phyloP scores from a whole-genome alignment of 176 grass and related monocot genomes.

The Typha latifolia region DNA sequence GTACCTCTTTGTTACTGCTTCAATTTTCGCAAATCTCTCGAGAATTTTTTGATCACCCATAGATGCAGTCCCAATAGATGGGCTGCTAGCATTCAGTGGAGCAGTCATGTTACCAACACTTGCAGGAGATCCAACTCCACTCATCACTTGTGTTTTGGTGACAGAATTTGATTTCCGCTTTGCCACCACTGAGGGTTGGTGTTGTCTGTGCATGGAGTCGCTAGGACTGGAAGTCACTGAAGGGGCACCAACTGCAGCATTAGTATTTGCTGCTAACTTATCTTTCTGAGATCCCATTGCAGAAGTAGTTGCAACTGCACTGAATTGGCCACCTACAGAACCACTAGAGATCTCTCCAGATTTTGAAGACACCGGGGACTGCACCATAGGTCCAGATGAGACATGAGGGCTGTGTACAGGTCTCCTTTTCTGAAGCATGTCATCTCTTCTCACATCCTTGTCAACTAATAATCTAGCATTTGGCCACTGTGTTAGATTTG shows the following conservation, averaged over 20 bases:
- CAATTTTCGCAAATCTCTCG: conserved; percentile 79
- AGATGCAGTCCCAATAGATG: conserved; percentile 62
- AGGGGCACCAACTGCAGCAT: conserved; percentile 46
- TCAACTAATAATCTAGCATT: conserved; percentile 39
- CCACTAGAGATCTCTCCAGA: conserved; percentile 90
- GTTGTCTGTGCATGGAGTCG: conserved; percentile 72
- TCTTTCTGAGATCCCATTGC: conserved; percentile 75
- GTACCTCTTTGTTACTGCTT: conserved; percentile 54
- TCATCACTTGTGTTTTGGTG: conserved; percentile 55
- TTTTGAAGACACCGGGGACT: conserved; percentile 91
- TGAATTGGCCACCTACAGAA: conserved; percentile 84
- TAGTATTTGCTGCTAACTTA: conserved; percentile 62
- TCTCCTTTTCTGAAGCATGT: conserved; percentile 73
- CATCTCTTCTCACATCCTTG: conserved; percentile 75
- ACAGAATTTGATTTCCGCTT: conserved; percentile 67
- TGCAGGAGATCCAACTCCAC: conserved; percentile 78
- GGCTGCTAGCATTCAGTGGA: conserved; percentile 62
- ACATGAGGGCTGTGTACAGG: conserved; percentile 42
- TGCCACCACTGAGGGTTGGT: conserved; percentile 45
- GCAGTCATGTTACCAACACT: conserved; percentile 87
- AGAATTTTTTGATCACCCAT: conserved; percentile 71
- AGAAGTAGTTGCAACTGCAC: conserved; percentile 54
- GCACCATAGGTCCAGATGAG: conserved; percentile 57
- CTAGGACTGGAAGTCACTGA: conserved; percentile 62
- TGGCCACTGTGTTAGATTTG: conserved; percentile 43